Percentiles rank a stretch among this genome's conserved stretches.
Evolutionary conservation across 331 rosid species (phyloP).

Genomic region (Arachis monticola): DNA sequence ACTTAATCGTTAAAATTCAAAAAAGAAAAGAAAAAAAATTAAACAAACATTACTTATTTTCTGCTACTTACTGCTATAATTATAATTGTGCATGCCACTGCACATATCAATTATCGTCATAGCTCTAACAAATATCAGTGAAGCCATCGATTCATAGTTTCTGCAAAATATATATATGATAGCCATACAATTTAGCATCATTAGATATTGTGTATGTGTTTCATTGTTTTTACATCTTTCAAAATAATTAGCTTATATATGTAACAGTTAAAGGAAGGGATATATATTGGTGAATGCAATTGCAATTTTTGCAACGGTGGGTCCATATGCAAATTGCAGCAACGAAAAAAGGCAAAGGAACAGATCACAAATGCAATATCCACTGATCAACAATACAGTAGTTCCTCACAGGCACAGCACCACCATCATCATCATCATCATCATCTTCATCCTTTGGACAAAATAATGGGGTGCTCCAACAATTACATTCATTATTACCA

Average conservation of each 20-base stretch:
- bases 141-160: background rate
- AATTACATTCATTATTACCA: constrained; percentile 22
- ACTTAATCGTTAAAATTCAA: no score
- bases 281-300: background rate
- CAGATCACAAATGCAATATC: background rate
- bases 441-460: constrained; percentile 10
- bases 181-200: background rate
- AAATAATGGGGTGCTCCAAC: constrained; percentile 46
- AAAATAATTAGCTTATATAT: background rate
- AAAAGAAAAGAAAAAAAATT: no score
- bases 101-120: no score
- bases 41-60: no score
- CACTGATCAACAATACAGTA: constrained; percentile 12
- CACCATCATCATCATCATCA: constrained; percentile 31
- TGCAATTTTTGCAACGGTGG: background rate
- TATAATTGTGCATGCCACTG: no score
- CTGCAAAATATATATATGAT: background rate
- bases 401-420: background rate
- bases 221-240: no score
- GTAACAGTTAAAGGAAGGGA: background rate
- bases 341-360: constrained; percentile 29
- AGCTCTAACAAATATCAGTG: no score
- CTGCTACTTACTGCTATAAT: no score
- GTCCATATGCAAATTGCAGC: background rate
- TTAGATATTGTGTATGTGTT: background rate